phyloP scores from a whole-genome alignment of 2,329 filamentous ascomycete species.

The Colletotrichum abscissum region DNA sequence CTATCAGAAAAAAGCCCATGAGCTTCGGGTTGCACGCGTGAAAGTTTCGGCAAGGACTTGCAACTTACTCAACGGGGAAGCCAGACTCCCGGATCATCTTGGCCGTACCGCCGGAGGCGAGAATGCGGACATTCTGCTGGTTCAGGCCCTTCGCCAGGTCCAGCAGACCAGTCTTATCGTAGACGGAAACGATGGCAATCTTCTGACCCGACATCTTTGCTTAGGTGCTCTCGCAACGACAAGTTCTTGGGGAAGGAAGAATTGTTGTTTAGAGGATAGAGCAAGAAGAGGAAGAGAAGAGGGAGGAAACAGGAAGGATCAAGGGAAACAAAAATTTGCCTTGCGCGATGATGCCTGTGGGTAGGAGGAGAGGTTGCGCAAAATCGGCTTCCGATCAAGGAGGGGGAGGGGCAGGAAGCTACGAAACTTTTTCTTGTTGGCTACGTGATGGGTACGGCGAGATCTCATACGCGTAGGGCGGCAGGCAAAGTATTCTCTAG shows the following conservation, averaged over 20 bases:
- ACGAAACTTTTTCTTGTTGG: constrained; percentile 4
- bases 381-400: constrained; percentile 35
- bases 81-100: constrained; percentile 97
- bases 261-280: constrained; percentile 9
- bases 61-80: constrained; percentile 88
- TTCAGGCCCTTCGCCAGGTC: constrained; percentile 92
- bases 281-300: not conserved
- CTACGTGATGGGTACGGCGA: constrained; percentile 15
- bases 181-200: constrained; percentile 95
- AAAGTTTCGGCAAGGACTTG: not conserved
- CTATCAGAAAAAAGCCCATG: constrained; percentile 53
- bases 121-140: constrained; percentile 89
- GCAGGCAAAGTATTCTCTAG: constrained; percentile 10
- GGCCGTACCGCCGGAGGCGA: constrained; percentile 94
- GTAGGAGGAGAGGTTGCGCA: constrained; percentile 26
- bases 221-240: constrained; percentile 39
- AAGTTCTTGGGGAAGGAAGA: constrained; percentile 35
- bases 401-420: constrained; percentile 32
- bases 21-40: not conserved
- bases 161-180: constrained; percentile 96
- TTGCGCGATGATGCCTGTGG: constrained; percentile 32
- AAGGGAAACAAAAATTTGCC: constrained; percentile 25
- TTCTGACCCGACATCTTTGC: constrained; percentile 55
- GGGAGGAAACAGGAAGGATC: not conserved
- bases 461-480: not conserved